These are phyloP conservation scores for Xylariaceae sp. DNA, from an alignment of 2,329 filamentous ascomycete species.

Conservation along the genomic window DNA sequence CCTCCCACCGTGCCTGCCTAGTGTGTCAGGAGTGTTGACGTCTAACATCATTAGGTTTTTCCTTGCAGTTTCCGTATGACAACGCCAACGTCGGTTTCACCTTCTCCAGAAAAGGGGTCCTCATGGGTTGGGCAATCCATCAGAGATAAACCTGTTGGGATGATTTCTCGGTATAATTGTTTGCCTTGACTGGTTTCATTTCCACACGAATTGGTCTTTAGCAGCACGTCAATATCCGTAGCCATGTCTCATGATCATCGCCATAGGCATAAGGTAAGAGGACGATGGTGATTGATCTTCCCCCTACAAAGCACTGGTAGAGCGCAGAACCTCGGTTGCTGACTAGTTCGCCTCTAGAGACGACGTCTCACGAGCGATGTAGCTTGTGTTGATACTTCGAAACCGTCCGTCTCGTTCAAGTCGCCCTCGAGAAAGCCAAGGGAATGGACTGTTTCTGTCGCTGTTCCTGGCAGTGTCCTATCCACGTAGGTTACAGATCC, in stretches of 20 bases:
- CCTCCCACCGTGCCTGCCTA: no score
- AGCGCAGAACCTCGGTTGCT: background rate
- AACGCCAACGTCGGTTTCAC: no score
- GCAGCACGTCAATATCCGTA: constrained; percentile 5
- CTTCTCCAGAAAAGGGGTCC: no score
- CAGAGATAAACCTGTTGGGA: no score
- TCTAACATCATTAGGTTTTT: no score
- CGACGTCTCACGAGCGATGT: constrained; percentile 44
- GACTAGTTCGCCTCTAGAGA: constrained; percentile 38
- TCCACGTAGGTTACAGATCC: constrained; percentile 52
- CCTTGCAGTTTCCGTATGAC: no score
- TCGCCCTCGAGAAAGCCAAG: constrained; percentile 52
- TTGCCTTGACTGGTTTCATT: background rate
- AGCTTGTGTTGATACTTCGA: constrained; percentile 50
- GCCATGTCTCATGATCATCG: constrained; percentile 26
- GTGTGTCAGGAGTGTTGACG: no score
- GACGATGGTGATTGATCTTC: background rate
- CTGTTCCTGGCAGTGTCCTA: constrained; percentile 72
- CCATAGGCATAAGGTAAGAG: constrained; percentile 28
- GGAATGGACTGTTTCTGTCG: constrained; percentile 70
- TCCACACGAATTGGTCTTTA: background rate
- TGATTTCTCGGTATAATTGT: no score
- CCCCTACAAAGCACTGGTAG: background rate
- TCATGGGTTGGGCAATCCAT: no score
- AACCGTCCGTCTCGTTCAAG: constrained; percentile 63